These are phyloP conservation scores for Pisolithus orientalis DNA, from an alignment of 768 basidiomycete genomes.

Conservation along the genomic window DNA sequence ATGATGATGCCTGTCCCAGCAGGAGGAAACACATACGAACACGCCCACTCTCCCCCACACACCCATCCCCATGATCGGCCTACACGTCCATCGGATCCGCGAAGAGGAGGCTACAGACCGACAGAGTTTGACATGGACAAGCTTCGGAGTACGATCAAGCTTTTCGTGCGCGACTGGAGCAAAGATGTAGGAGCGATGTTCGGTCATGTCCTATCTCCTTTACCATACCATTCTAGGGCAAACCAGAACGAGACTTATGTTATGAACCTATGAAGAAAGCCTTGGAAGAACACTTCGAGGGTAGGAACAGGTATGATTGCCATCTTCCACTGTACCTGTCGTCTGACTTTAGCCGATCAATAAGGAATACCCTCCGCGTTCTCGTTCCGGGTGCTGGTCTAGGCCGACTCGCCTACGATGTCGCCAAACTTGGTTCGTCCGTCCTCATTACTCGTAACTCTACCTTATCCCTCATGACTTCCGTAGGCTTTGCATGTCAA, in stretches of 20 bases:
- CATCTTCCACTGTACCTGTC: too few relatives aligned
- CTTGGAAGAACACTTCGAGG: conserved; percentile 54
- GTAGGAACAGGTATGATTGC: conserved; percentile 39
- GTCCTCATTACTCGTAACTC: neutral
- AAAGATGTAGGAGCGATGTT: conserved; percentile 47
- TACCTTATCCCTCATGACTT: neutral
- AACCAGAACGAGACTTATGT: conserved; percentile 65
- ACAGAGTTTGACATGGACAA: conserved; percentile 85
- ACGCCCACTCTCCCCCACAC: conserved; percentile 32
- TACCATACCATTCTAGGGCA: conserved; percentile 43
- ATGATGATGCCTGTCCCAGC: neutral
- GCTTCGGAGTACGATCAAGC: conserved; percentile 84
- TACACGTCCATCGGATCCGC: conserved; percentile 7
- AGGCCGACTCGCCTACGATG: conserved; percentile 82
- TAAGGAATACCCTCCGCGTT: conserved; percentile 55
- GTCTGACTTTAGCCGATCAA: too few relatives aligned
- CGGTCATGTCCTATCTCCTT: neutral
- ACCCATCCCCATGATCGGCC: conserved; percentile 19
- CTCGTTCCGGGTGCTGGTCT: conserved; percentile 90
- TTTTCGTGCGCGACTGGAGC: conserved; percentile 93
- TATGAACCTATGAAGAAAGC: conserved; percentile 82
- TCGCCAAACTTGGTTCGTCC: conserved; percentile 67
- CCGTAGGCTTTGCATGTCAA: conserved; percentile 79
- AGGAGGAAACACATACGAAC: conserved; percentile 21
- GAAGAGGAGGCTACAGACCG: conserved; percentile 34